Percentiles rank a stretch among this genome's conserved stretches.
These are phyloP conservation scores for Lactifluus subvellereus DNA, from an alignment of 768 basidiomycete species.

Conservation along the genomic window DNA sequence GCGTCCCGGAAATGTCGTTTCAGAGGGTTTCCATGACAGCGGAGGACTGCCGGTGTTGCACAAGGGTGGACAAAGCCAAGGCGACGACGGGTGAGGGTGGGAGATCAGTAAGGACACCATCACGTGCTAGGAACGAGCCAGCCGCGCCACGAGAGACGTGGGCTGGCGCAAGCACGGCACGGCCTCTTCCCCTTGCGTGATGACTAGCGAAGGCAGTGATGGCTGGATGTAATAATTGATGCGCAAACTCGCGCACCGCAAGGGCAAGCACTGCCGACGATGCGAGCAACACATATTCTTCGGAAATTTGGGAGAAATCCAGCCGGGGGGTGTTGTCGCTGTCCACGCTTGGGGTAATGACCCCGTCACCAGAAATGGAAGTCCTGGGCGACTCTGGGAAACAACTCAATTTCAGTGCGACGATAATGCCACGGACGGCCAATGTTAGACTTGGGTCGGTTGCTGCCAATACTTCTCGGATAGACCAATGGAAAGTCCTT, in stretches of 20 bases:
- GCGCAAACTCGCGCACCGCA: conserved; percentile 17
- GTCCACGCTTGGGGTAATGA: neutral
- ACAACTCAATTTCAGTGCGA: conserved; percentile 4
- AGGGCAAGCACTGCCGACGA: conserved; percentile 18
- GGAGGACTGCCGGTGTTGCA: neutral
- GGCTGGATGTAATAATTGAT: conserved; percentile 3
- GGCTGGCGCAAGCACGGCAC: conserved; percentile 1
- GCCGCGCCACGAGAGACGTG: conserved; percentile 15
- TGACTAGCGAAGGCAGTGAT: conserved; percentile 11
- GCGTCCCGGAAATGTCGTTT: neutral
- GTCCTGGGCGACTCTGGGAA: neutral
- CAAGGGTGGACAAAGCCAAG: conserved; percentile 11
- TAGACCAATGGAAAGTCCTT: conserved; percentile 1
- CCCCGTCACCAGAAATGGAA: conserved; percentile 3
- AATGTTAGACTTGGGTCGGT: conserved; percentile 29
- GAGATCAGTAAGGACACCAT: neutral
- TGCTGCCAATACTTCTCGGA: conserved; percentile 27
- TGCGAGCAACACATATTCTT: neutral
- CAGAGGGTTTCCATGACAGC: conserved; percentile 9
- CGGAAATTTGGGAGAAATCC: neutral
- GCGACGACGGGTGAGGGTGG: neutral
- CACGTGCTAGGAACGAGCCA: conserved; percentile 15
- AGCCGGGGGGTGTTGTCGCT: neutral
- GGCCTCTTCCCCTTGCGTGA: neutral
- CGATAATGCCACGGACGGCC: conserved; percentile 25